These are phyloP conservation scores for Ophiostoma piceae DNA, from an alignment of 2,329 filamentous ascomycete genomes.

Conservation along the genomic window DNA sequence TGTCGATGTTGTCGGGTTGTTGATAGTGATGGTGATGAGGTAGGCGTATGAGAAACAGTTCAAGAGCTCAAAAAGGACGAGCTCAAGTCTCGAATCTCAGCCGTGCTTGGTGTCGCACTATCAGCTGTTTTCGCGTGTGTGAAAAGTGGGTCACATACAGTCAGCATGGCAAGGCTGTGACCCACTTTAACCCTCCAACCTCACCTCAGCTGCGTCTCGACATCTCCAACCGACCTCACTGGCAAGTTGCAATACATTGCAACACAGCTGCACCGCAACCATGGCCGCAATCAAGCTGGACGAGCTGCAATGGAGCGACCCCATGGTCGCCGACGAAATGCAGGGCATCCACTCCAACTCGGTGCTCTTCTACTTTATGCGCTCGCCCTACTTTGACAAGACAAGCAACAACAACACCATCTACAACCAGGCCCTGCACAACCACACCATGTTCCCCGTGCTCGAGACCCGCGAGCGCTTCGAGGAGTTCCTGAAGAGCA, in stretches of 20 bases:
- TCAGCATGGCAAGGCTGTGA: conserved; percentile 10
- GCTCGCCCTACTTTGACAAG: conserved; percentile 62
- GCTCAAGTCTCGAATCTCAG: background rate
- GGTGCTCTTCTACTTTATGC: conserved; percentile 62
- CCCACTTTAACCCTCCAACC: background rate
- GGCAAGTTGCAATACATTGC: background rate
- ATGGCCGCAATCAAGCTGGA: conserved; percentile 44
- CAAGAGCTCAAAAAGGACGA: background rate
- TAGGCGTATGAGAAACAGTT: background rate
- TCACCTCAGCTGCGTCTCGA: background rate
- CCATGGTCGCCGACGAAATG: conserved; percentile 44
- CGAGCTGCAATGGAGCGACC: conserved; percentile 62
- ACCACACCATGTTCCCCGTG: conserved; percentile 52
- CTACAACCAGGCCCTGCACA: conserved; percentile 57
- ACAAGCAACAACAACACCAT: conserved; percentile 64
- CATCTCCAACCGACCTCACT: background rate
- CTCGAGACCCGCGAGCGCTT: conserved; percentile 59
- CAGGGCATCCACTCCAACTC: conserved; percentile 59
- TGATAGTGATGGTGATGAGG: background rate
- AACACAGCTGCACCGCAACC: background rate
- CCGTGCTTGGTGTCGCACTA: background rate
- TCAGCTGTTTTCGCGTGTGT: background rate
- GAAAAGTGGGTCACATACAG: background rate
- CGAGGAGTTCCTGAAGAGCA: conserved; percentile 56
- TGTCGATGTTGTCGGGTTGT: background rate